Evolutionary conservation across 2,329 filamentous ascomycete genomes (phyloP), one percentile per base, ranked within the genome.

Genomic region (Ceratocystis papillata): DNA sequence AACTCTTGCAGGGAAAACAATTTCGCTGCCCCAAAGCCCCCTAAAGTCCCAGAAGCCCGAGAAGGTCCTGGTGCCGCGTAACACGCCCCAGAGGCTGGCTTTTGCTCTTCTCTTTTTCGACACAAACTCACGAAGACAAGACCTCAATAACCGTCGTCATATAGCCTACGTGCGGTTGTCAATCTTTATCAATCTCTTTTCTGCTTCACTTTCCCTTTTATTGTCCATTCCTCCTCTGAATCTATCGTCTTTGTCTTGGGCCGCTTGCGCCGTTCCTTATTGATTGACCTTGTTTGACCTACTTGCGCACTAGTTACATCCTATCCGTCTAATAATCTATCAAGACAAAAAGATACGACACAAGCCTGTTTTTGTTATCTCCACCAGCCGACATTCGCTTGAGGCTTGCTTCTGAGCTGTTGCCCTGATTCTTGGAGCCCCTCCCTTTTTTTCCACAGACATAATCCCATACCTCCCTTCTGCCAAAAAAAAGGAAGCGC

Each of bases 221-320:
- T 17, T 30, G 12, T 5, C 7, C 10, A 30, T 12, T n/a, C 22
- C 3, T 57, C 10, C 50, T 55, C 25, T 25, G 53, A 57, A 30
- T n/a, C 28, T 33, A 30, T 28, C 7, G 15, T 12, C 28, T 5
- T 57, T 15, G 12, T 25, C 25, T 57, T 53, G n/a, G 48, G 48
- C 48, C 10, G 3, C n/a, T 53, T 25, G n/a, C 7, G n/a, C 53
- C 28, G 5, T 15, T 57, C 22, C 22, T 57, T 30, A 22, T 50
- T 30, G 22, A 57, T 28, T 33, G n/a, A 12, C 22, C 53, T 50
- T 30, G 12, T n/a, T 28, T 33, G n/a, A 22, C 22, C 53, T 25
- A 57, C 25, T n/a, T 57, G 20, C 53, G 53, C 53, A 57, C 53
- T 57, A 57, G 53, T 57, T 57, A 28, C 53, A 57, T 57, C 53